Conservation (phyloP, 169 alveolate genomes). For the Sarcocystis neurona region DNA sequence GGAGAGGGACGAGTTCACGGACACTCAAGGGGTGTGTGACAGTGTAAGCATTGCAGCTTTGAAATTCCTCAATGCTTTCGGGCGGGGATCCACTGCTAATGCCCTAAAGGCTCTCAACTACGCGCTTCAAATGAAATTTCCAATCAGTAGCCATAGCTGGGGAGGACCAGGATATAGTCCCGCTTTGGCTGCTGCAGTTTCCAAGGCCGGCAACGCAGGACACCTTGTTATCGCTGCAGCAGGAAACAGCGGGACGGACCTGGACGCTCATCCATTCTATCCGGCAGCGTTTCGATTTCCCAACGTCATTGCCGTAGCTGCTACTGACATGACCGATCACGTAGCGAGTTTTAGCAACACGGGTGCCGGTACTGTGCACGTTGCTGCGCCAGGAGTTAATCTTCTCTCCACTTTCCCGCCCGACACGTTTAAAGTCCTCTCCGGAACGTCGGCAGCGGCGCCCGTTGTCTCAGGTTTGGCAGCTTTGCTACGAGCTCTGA, state of each 20-base stretch:
- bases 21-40: slow-evolving; percentile 58
- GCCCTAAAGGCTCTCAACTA: slow-evolving; percentile 72
- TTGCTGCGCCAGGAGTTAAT: slow-evolving; percentile 62
- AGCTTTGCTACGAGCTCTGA: slow-evolving; percentile 45
- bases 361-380: slow-evolving; percentile 38
- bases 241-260: slow-evolving; percentile 72
- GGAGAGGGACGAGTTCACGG: slow-evolving; percentile 56
- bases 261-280: slow-evolving; percentile 68
- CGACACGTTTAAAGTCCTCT: slow-evolving; percentile 45
- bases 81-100: slow-evolving; percentile 67
- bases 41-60: slow-evolving; percentile 69
- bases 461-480: slow-evolving; percentile 72
- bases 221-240: slow-evolving; percentile 75
- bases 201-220: slow-evolving; percentile 70
- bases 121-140: slow-evolving; percentile 74
- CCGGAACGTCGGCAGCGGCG: slow-evolving; percentile 76
- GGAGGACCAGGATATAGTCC: slow-evolving; percentile 73
- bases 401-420: slow-evolving; percentile 70
- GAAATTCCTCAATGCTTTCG: slow-evolving; percentile 64
- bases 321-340: slow-evolving; percentile 52
- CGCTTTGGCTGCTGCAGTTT: slow-evolving; percentile 68
- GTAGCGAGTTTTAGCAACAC: slow-evolving; percentile 43
- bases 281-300: slow-evolving; percentile 69
- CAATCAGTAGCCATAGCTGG: slow-evolving; percentile 72
- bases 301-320: slow-evolving; percentile 70